These are phyloP conservation scores for Hsuehochloa calcarea DNA, from an alignment of 176 grass and related monocot species.

Conservation along the genomic window DNA sequence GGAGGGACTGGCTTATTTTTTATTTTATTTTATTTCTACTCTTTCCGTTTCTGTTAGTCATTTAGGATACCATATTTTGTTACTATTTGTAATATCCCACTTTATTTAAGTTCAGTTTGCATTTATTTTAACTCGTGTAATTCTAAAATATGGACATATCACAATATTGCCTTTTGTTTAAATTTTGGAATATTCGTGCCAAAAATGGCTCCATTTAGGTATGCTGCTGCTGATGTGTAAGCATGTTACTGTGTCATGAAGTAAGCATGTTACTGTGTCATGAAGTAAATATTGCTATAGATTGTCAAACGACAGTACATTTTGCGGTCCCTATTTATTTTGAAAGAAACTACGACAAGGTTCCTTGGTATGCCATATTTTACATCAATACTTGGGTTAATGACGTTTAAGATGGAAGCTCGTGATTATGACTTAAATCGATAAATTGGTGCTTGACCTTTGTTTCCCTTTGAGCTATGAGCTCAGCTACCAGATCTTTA, in stretches of 20 bases:
- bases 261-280: background rate
- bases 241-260: background rate
- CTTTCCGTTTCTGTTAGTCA: background rate
- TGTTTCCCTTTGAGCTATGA: constrained; percentile 33
- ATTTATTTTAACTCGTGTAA: background rate
- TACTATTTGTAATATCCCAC: background rate
- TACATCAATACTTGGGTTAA: constrained; percentile 23
- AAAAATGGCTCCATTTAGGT: constrained; percentile 16
- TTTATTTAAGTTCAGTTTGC: background rate
- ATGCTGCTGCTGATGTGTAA: background rate
- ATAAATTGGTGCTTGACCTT: constrained; percentile 10
- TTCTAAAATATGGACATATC: background rate
- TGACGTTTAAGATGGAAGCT: background rate
- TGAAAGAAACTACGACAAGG: constrained; percentile 1
- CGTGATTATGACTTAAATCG: constrained; percentile 1
- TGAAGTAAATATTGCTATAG: background rate
- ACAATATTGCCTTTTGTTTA: constrained; percentile 12
- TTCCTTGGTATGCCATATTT: constrained; percentile 12
- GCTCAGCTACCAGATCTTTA: constrained; percentile 23
- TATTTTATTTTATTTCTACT: background rate
- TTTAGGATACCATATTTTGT: background rate
- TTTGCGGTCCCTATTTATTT: constrained; percentile 16
- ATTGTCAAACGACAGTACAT: background rate
- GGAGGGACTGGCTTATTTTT: background rate
- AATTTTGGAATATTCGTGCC: background rate